Percentiles rank a stretch among this genome's conserved stretches.
phyloP scores from a whole-genome alignment of 192 early-diverging fungal genomes.

The Gryganskiella cystojenkinii region DNA sequence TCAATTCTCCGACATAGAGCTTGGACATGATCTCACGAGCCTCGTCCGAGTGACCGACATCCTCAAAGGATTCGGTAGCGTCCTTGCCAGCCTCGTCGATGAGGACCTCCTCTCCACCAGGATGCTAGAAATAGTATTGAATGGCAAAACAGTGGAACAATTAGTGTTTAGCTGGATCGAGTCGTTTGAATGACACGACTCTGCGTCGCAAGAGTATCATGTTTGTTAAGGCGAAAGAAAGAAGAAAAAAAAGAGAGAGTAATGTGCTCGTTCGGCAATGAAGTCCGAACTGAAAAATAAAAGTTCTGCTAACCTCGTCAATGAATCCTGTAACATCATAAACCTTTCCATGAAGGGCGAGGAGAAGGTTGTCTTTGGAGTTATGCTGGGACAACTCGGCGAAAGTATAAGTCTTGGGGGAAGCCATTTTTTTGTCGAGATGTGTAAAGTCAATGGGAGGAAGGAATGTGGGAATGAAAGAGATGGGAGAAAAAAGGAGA shows the following conservation, averaged over 20 bases:
- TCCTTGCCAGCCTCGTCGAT: constrained; percentile 87
- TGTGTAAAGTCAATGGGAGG: constrained; percentile 1
- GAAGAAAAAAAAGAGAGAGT: not conserved
- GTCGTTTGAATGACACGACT: no score
- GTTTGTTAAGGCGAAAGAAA: not conserved
- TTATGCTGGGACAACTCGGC: constrained; percentile 80
- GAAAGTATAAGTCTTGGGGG: constrained; percentile 61
- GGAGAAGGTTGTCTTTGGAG: constrained; percentile 79
- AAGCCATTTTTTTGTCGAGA: constrained; percentile 48
- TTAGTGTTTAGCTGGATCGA: not conserved
- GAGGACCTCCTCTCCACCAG: constrained; percentile 91
- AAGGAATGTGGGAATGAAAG: not conserved
- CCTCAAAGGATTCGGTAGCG: constrained; percentile 93
- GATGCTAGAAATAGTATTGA: constrained; percentile 71
- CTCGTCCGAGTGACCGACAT: constrained; percentile 96
- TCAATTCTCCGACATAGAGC: constrained; percentile 78
- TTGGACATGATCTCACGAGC: constrained; percentile 86
- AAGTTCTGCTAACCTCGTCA: constrained; percentile 67
- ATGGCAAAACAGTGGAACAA: not conserved
- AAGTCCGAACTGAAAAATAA: not conserved
- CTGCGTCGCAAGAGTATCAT: no score
- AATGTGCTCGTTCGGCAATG: no score
- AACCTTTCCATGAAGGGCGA: constrained; percentile 82
- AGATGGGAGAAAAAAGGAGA: not conserved
- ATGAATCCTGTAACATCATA: constrained; percentile 81